Evolutionary conservation across 331 rosid genomes (phyloP).

Genomic region (Rosa hybrid): DNA sequence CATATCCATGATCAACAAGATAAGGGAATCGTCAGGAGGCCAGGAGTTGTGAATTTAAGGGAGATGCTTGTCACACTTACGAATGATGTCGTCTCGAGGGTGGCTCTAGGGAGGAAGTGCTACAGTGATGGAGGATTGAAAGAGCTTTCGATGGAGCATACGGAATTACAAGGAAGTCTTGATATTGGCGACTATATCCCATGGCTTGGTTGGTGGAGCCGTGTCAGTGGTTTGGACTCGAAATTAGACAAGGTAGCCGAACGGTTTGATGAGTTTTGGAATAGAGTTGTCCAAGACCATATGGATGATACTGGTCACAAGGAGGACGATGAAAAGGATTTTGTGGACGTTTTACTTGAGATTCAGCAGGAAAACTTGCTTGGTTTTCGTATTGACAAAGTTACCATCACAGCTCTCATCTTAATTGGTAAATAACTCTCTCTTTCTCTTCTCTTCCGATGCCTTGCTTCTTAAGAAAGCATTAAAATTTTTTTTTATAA

Average conservation of each 20-base stretch:
- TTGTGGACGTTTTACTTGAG: neutral
- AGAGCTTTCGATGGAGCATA: neutral
- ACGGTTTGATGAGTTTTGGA: neutral
- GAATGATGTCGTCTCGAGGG: neutral
- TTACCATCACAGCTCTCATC: slow-evolving; percentile 43
- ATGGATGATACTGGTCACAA: neutral
- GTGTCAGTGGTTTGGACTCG: neutral
- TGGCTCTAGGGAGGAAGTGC: neutral
- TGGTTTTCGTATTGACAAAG: slow-evolving; percentile 37
- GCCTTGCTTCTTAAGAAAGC: no score
- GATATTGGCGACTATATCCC: slow-evolving; percentile 4
- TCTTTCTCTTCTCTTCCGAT: neutral
- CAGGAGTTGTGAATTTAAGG: slow-evolving; percentile 12
- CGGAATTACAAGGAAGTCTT: neutral
- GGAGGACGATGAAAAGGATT: neutral
- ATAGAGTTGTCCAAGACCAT: slow-evolving; percentile 1
- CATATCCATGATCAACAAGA: neutral
- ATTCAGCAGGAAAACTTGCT: slow-evolving; percentile 23
- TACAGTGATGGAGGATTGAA: neutral
- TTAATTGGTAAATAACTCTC: slow-evolving; percentile 42
- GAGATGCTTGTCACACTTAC: neutral
- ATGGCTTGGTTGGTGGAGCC: slow-evolving; percentile 9
- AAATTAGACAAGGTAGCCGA: slow-evolving; percentile 1
- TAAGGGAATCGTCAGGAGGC: neutral
- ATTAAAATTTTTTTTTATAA: no score